Conservation (phyloP, 176 grass and related monocot genomes). For the Carex pumila region DNA sequence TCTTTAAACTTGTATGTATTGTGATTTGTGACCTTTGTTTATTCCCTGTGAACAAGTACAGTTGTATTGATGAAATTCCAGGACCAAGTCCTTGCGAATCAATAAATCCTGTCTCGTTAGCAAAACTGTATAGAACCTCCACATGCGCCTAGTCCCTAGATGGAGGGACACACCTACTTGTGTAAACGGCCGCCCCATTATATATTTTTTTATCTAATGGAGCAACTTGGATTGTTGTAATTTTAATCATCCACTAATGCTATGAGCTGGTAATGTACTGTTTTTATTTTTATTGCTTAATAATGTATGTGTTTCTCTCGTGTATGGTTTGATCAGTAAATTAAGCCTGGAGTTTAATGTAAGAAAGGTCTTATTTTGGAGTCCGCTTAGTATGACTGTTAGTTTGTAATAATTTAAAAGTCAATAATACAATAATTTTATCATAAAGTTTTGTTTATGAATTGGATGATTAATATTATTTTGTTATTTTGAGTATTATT, state of each 20-base stretch:
- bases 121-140: neutral
- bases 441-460: too few relatives aligned
- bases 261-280: neutral
- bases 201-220: neutral
- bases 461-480: too few relatives aligned
- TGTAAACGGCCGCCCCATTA: neutral
- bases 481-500: too few relatives aligned
- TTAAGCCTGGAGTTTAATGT: too few relatives aligned
- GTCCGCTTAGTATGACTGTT: too few relatives aligned
- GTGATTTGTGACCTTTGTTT: neutral
- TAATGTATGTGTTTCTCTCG: neutral
- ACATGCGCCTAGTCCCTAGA: constrained; percentile 3
- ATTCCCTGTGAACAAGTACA: neutral
- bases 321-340: neutral
- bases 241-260: neutral
- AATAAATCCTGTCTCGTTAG: constrained; percentile 4
- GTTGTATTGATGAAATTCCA: constrained; percentile 17
- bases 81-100: neutral
- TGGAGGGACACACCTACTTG: constrained; percentile 12
- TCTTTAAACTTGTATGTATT: neutral
- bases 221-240: neutral
- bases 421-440: too few relatives aligned
- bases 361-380: too few relatives aligned
- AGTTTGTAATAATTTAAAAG: too few relatives aligned
- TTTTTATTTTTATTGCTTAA: neutral